Conservation (phyloP, 2,329 filamentous ascomycete species). For the Cercospora sp. region DNA sequence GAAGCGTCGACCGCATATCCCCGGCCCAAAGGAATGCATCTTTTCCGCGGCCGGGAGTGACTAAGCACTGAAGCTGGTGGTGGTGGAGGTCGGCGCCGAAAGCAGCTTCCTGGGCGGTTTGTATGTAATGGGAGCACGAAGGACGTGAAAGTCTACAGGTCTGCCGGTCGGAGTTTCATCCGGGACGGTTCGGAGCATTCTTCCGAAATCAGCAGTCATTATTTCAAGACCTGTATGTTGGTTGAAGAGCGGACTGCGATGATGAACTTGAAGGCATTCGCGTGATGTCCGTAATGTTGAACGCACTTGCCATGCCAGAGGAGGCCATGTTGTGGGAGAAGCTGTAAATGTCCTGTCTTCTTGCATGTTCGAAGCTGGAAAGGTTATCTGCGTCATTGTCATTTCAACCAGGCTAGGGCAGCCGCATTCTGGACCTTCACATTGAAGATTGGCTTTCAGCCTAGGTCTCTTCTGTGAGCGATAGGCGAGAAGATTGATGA, state of each 20-base stretch:
- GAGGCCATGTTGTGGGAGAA: neutral
- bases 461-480: neutral
- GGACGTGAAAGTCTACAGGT: neutral
- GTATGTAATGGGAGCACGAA: neutral
- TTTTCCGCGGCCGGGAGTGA: neutral
- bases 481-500: conserved; percentile 3
- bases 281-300: neutral
- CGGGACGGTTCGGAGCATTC: neutral
- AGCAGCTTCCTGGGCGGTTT: neutral
- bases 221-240: neutral
- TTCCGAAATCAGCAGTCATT: neutral
- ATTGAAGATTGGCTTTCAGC: conserved; percentile 4
- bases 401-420: neutral
- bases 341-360: neutral
- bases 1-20: neutral
- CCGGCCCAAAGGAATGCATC: neutral
- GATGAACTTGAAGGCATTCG: neutral
- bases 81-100: neutral
- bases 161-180: neutral
- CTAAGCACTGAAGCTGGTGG: neutral
- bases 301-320: neutral
- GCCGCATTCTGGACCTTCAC: neutral
- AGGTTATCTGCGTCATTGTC: neutral
- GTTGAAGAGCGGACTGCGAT: neutral
- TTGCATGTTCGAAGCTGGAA: neutral